Evolutionary conservation across 2,329 filamentous ascomycete genomes (phyloP).

Genomic region (Apiospora saccharicola): DNA sequence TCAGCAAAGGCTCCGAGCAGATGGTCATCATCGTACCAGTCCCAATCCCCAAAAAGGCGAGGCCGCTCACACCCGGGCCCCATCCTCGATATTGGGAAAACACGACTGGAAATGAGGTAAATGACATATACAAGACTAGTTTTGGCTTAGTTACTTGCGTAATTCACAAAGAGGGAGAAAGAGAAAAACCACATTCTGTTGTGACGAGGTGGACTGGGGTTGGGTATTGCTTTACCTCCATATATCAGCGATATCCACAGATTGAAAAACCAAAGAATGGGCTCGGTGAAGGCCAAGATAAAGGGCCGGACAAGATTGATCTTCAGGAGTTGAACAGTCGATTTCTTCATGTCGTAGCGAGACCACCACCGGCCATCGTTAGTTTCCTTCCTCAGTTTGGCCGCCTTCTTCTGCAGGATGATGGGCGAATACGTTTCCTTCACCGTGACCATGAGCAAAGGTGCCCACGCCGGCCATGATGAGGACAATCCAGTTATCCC

Average conservation of each 20-base stretch:
- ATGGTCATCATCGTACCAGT: conserved; percentile 69
- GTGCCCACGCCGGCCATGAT: conserved; percentile 73
- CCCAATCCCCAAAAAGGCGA: conserved; percentile 79
- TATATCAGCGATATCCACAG: conserved; percentile 84
- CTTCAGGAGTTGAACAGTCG: conserved; percentile 72
- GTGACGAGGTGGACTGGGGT: too few relatives aligned
- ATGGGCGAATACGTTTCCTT: conserved; percentile 81
- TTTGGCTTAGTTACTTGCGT: too few relatives aligned
- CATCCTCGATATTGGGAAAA: conserved; percentile 80
- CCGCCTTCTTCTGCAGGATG: conserved; percentile 72
- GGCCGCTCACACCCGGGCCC: conserved; percentile 74
- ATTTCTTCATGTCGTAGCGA: conserved; percentile 76
- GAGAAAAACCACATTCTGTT: too few relatives aligned
- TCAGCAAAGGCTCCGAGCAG: conserved; percentile 73
- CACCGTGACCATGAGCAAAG: conserved; percentile 63
- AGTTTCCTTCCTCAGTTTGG: conserved; percentile 69
- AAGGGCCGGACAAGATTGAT: conserved; percentile 81
- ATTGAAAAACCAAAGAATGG: conserved; percentile 77
- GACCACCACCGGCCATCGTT: conserved; percentile 79
- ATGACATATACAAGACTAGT: conserved; percentile 86
- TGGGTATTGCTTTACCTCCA: conserved; percentile 46
- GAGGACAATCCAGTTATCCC: conserved; percentile 83
- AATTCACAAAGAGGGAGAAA: too few relatives aligned
- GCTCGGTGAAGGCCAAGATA: conserved; percentile 78
- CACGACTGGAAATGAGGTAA: conserved; percentile 88